Base-by-base conservation (phyloP, 2,329 filamentous ascomycete species). In the Metarhizium rileyi region DNA sequence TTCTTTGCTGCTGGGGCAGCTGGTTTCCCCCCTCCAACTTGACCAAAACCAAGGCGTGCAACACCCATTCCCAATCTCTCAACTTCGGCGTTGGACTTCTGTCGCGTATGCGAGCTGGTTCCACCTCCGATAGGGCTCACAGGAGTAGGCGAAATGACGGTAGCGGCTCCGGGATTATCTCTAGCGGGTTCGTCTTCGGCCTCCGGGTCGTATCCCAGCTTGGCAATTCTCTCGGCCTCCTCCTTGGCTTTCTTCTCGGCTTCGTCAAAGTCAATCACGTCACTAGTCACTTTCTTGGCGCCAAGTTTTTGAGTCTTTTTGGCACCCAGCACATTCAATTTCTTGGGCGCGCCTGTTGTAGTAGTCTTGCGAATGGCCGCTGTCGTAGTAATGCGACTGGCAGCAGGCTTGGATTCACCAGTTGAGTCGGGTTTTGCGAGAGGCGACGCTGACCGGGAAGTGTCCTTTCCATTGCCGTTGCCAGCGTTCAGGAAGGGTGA, bases 231-330 rank as follows among this genome's bases (percentile, higher is more conserved):
- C 68, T 97, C 93, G 3, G 90, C 93, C 69, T 98, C 93, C 69
- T 97, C 93, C 67, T 91, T 95, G 41, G 93, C 93, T 71, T 94
- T 95, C 69, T 87, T 89, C 75, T 98, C 93, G 3, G 90, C 93
- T 66, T 91, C 93, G 56, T 98, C 93, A 61, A 98, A 98, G 71
- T 98, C 91, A 55, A 98, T 90, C 12, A 83, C 71, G 56, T 90
- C 86, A 43, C 75, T 78, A 3, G 77, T 80, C 30, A 95, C 80
- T 75, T 97, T 97, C 80, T 97, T 97, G 26, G 84, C 91, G 33
- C 91, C 93, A 10, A 97, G 77, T 72, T 94, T 95, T 42, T 78
- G 85, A 14, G 75, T 76, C 74, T 90, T 93, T 74, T 91, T 93
- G 28, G 85, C 86, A 52, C 87, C 86, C 23, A 94, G 77, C n/a